phyloP scores from a whole-genome alignment of 495 filamentous ascomycete species.

The Chaetomidium leptoderma region DNA sequence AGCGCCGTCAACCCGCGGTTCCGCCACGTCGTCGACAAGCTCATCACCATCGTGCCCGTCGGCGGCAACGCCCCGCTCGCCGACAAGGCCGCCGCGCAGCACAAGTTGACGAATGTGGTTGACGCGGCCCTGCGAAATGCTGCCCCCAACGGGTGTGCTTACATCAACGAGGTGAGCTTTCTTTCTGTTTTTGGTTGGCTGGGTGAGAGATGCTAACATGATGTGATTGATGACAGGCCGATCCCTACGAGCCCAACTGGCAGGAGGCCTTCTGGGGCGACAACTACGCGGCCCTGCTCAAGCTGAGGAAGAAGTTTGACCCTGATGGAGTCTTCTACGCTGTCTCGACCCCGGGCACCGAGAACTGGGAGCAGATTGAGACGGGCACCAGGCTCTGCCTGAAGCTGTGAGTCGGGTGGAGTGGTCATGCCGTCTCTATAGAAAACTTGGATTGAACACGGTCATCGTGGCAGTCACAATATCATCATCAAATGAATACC shows the following conservation, averaged over 20 bases:
- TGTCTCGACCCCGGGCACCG: constrained; percentile 42
- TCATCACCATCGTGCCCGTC: constrained; percentile 42
- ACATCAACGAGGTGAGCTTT: constrained; percentile 41
- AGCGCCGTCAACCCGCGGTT: constrained; percentile 41
- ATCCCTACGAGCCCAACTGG: constrained; percentile 54
- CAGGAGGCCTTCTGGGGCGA: constrained; percentile 53
- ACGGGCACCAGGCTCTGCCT: constrained; percentile 42
- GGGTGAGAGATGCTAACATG: constrained; percentile 8
- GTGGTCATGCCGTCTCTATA: too few relatives aligned
- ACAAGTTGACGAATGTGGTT: constrained; percentile 41
- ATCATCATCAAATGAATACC: too few relatives aligned
- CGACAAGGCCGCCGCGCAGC: constrained; percentile 37
- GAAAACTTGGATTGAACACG: too few relatives aligned
- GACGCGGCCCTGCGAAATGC: constrained; percentile 44
- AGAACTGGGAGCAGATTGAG: constrained; percentile 44
- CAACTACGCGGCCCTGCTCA: constrained; percentile 44
- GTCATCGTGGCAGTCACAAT: too few relatives aligned
- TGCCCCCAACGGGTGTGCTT: constrained; percentile 39
- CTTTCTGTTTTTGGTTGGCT: not conserved
- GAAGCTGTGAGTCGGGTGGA: constrained; percentile 21
- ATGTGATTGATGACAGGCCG: constrained; percentile 32
- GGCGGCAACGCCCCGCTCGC: constrained; percentile 32
- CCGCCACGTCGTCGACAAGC: constrained; percentile 45
- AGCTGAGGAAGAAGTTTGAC: constrained; percentile 55
- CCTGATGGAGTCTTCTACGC: constrained; percentile 50